phyloP scores from a whole-genome alignment of 2,329 filamentous ascomycete species.

The Apiospora rasikravindrae region DNA sequence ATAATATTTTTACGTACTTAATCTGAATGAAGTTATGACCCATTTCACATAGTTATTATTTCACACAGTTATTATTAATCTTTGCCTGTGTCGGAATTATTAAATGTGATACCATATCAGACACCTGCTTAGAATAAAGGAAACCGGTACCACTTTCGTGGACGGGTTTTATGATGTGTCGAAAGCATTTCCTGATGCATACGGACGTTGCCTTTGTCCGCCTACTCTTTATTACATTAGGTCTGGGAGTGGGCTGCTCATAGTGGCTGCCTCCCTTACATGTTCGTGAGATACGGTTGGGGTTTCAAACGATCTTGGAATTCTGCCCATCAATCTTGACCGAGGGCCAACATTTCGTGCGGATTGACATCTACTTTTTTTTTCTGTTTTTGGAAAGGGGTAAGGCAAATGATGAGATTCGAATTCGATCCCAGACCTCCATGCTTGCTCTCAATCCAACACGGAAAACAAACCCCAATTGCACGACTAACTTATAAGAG shows the following conservation, averaged over 20 bases:
- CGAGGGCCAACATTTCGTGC: not conserved
- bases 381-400: too few relatives aligned
- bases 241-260: not conserved
- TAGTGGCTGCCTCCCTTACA: not conserved
- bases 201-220: not conserved
- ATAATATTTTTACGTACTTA: slow-evolving; percentile 3
- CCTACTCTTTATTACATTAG: too few relatives aligned
- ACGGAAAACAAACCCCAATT: not conserved
- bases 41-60: too few relatives aligned
- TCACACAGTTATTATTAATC: too few relatives aligned
- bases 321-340: too few relatives aligned
- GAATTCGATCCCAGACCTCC: not conserved
- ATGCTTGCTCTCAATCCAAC: not conserved
- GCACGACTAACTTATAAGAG: not conserved
- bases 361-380: not conserved
- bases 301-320: too few relatives aligned
- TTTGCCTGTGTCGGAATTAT: not conserved
- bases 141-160: not conserved
- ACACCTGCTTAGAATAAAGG: not conserved
- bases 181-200: not conserved
- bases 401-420: not conserved
- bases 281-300: not conserved
- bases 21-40: slow-evolving; percentile 8
- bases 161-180: not conserved
- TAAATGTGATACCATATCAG: not conserved